Evolutionary conservation across 805 yeast genomes (phyloP), one percentile per base, ranked within the genome.

Genomic region (Martiniozyma abietophila): DNA sequence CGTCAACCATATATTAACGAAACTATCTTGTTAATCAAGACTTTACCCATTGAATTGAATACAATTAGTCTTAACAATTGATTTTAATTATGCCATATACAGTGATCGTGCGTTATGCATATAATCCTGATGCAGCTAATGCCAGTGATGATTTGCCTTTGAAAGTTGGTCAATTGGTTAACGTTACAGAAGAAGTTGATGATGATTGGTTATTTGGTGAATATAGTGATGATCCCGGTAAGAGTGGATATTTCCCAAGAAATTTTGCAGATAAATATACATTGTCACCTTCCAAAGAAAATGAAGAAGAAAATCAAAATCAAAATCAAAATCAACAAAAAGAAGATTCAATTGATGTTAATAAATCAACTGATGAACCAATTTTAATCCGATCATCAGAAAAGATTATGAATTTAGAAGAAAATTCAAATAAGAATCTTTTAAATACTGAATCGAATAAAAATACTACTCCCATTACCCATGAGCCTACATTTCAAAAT

Each of bases 161-260:
- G 47, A 54, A 56, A 1, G 71, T 63, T 4, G 88, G 81, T 15
- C 85, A 81, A 53, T 44, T 70, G 19, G 78, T 89, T 44, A 71
- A 75, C 4, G 96, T 89, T 18, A 74, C 78, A 5, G 74, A 72
- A 25, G 65, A 83, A 34, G 95, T 85, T 46, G 96, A 89, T 54
- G 94, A 77, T 6, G 95, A 88, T 43, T 92, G 97, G 97, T 80
- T 73, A 51, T 63, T 70, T 25, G 98, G 98, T 3, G 60, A 65
- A 4, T 80, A 70, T 47, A 49, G 48, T 3, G 69, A 61, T 40
- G 22, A 31, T 4, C 60, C 61, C 21, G 83, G 83, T 5, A 49
- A 42, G 8, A 57, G 70, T 15, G 98, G 98, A 6, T 77, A 88
- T 62, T 92, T 92, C 48, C 98, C 98, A 4, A 74, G 71, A 52